Percentiles rank a stretch among this genome's conserved stretches.
These are phyloP conservation scores for Xylaria palmicola DNA, from an alignment of 495 filamentous ascomycete genomes.

Conservation along the genomic window DNA sequence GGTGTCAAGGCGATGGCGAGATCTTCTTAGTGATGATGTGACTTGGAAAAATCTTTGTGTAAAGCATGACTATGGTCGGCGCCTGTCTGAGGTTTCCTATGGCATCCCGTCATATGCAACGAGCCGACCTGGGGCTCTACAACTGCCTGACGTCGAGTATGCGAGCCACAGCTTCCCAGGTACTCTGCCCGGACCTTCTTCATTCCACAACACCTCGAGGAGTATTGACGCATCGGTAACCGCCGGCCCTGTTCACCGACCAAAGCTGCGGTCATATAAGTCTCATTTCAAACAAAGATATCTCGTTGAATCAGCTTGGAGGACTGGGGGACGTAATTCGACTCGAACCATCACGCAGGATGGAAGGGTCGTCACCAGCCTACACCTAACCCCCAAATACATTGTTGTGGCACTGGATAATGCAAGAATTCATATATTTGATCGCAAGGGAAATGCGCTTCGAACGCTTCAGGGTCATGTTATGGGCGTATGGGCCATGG, in stretches of 20 bases:
- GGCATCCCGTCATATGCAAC: conserved; percentile 24
- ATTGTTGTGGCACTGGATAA: conserved; percentile 98
- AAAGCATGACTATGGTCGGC: conserved; percentile 80
- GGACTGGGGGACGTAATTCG: conserved; percentile 76
- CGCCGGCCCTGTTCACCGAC: conserved; percentile 29
- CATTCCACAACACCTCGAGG: conserved; percentile 31
- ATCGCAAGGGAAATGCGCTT: conserved; percentile 82
- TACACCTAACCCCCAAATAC: conserved; percentile 92
- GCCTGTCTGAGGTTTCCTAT: conserved; percentile 45
- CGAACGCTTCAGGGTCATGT: conserved; percentile 92
- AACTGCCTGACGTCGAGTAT: conserved; percentile 29
- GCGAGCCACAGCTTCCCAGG: conserved; percentile 37
- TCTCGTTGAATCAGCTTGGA: conserved; percentile 96
- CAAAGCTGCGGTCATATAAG: conserved; percentile 68
- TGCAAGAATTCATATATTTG: conserved; percentile 97
- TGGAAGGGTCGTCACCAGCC: conserved; percentile 91
- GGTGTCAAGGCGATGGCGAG: conserved; percentile 89
- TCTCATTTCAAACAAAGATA: conserved; percentile 97
- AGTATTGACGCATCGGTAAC: conserved; percentile 40
- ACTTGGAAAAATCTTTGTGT: conserved; percentile 97
- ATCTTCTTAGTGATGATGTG: conserved; percentile 90
- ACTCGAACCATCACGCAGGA: conserved; percentile 87
- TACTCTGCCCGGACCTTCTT: conserved; percentile 29
- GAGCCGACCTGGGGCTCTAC: conserved; percentile 25
- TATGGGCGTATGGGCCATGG: conserved; percentile 99